Base-by-base conservation (phyloP, 306 rosid genomes). In the Notholithocarpus densiflorus region DNA sequence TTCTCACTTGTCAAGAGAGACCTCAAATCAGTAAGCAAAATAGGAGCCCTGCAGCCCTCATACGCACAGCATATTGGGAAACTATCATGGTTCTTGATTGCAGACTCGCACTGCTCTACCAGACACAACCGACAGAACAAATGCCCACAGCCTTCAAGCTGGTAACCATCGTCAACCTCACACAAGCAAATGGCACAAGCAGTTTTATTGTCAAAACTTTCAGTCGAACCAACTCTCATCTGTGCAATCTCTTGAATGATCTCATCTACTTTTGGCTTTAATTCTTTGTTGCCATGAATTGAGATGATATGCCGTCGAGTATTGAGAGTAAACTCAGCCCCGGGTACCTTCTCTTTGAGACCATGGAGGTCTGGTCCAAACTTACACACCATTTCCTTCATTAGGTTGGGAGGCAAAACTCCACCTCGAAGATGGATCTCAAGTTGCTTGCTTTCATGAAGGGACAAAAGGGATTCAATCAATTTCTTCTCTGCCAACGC, bases 171-270 rank as follows among this genome's bases (percentile, higher is more conserved):
- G 82, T 91, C 99, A 75, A 93, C 85, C 48, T 90, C 96, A 68
- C 99, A 96, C 85, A 96, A 81, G 84, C 99, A 96, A 69, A 96
- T 93, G 34, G 97, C 85, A 80, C 99, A 96, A 72, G 77, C 80
- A 59, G 81, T 82, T 51, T 87, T 92, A 18, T 81, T 76, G 34
- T 78, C 79, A 13, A 56, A 72, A 75, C 81, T 83, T 79, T 78
- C 81, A 37, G 79, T 79, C 72, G 72, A 80, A 81, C 89, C 82
- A 70, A 64, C 71, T 24, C 88, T 53, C 62, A 62, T 75, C 60
- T 76, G 71, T 3, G 77, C 93, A 77, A 87, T 77, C 85, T 89
- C 95, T 54, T 80, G 66, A 62, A 90, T 84, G 59, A 80, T 79
- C 84, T 86, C 79, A 80, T 93, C 91, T 19, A 91, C 96, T 78